Conservation (phyloP, 306 rosid species). For the Morella rubra region DNA sequence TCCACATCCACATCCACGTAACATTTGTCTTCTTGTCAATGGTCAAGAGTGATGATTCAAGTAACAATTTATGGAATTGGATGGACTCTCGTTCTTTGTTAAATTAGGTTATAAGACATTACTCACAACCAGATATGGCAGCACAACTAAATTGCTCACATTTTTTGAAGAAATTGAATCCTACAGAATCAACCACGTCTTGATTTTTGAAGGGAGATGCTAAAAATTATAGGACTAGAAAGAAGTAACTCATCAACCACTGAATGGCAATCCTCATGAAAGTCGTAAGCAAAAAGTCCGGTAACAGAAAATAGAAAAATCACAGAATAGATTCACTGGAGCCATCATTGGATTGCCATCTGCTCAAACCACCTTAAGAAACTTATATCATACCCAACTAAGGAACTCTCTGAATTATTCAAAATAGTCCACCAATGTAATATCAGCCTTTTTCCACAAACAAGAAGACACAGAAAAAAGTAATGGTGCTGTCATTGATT, state of each 20-base stretch:
- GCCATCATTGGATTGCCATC: neutral
- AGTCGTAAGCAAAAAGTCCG: neutral
- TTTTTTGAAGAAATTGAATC: neutral
- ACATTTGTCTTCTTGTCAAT: neutral
- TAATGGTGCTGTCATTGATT: too few species aligned
- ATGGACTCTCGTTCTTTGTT: too few species aligned
- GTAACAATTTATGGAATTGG: neutral
- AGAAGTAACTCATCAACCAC: neutral
- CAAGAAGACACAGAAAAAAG: too few species aligned
- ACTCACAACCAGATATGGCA: neutral
- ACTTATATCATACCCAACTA: neutral
- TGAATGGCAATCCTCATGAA: neutral
- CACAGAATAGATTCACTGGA: neutral
- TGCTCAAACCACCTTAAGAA: neutral
- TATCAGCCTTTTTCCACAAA: too few species aligned
- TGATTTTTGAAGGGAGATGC: neutral
- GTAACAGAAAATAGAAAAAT: too few species aligned
- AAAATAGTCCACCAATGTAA: too few species aligned
- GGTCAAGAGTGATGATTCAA: neutral
- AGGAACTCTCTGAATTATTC: too few species aligned
- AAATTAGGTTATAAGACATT: neutral
- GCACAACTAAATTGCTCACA: neutral
- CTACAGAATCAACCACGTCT: neutral
- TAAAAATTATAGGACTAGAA: neutral
- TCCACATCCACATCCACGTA: neutral